Evolutionary conservation across 2,329 filamentous ascomycete genomes (phyloP).

Genomic region (Pseudogymnoascus sp.): DNA sequence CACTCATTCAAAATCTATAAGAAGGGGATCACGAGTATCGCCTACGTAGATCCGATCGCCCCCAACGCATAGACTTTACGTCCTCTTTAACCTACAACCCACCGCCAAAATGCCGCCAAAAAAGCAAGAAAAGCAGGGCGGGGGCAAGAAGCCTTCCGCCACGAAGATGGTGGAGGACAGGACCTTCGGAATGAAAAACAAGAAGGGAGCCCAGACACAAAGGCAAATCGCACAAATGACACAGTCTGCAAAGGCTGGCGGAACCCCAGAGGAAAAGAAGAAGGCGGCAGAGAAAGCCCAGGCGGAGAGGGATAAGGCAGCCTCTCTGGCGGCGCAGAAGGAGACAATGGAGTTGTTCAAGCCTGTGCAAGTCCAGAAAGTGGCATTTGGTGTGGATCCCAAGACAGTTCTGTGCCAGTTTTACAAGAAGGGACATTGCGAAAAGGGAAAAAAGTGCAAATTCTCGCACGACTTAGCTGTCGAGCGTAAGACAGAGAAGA

Average conservation of each 20-base stretch:
- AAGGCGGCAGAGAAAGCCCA: constrained; percentile 62
- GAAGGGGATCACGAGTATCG: constrained; percentile 11
- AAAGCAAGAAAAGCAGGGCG: constrained; percentile 45
- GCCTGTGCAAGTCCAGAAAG: constrained; percentile 93
- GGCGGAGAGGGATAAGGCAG: constrained; percentile 82
- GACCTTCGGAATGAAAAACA: constrained; percentile 99
- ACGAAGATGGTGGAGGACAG: constrained; percentile 70
- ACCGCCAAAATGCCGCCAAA: constrained; percentile 66
- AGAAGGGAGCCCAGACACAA: constrained; percentile 88
- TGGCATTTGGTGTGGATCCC: constrained; percentile 94
- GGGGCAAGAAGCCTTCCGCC: constrained; percentile 49
- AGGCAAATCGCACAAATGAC: constrained; percentile 83
- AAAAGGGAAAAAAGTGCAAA: constrained; percentile 97
- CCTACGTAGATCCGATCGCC: constrained; percentile 1
- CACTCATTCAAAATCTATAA: constrained; percentile 11
- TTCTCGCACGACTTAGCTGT: constrained; percentile 88
- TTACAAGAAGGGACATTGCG: constrained; percentile 94
- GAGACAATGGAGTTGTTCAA: constrained; percentile 79
- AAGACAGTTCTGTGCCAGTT: constrained; percentile 97
- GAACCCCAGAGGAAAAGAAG: constrained; percentile 80
- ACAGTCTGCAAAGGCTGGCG: constrained; percentile 65
- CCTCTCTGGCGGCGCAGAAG: constrained; percentile 74
- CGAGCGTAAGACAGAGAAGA: constrained; percentile 90
- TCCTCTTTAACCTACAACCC: neutral
- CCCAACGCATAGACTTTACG: neutral